These are phyloP conservation scores for Pseudozyma hubeiensis DNA, from an alignment of 1,284 basidiomycete genomes.

Conservation along the genomic window DNA sequence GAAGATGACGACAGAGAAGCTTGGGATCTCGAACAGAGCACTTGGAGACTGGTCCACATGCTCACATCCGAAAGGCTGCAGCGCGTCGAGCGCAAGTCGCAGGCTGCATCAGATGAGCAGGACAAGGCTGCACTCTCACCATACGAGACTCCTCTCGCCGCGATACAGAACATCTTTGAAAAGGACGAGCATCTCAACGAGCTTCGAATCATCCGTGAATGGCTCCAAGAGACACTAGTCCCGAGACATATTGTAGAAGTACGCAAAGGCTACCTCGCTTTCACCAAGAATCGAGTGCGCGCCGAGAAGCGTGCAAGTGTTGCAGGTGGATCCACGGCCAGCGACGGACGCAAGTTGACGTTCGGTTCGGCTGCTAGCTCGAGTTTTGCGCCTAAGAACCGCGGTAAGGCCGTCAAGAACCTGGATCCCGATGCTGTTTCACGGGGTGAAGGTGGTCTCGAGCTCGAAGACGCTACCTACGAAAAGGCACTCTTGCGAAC, in stretches of 20 bases:
- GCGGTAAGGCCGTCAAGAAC: slow-evolving; percentile 53
- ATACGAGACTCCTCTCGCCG: slow-evolving; percentile 64
- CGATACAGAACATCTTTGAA: slow-evolving; percentile 62
- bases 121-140: slow-evolving; percentile 9
- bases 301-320: slow-evolving; percentile 57
- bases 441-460: slow-evolving; percentile 55
- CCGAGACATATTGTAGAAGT: slow-evolving; percentile 62
- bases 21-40: slow-evolving; percentile 60
- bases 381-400: slow-evolving; percentile 46
- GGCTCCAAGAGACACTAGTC: slow-evolving; percentile 62
- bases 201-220: slow-evolving; percentile 65
- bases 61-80: slow-evolving; percentile 52
- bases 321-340: slow-evolving; percentile 16
- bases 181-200: slow-evolving; percentile 57
- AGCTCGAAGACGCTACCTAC: slow-evolving; percentile 72
- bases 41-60: slow-evolving; percentile 58
- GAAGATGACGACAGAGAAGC: slow-evolving; percentile 46
- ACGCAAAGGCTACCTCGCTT: slow-evolving; percentile 66
- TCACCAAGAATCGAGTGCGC: slow-evolving; percentile 64
- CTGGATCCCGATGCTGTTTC: slow-evolving; percentile 64
- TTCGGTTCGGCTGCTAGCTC: slow-evolving; percentile 44
- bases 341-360: slow-evolving; percentile 27
- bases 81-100: slow-evolving; percentile 42
- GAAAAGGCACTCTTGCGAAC: slow-evolving; percentile 81
- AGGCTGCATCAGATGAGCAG: slow-evolving; percentile 14